Percentiles rank a stretch among this genome's conserved stretches.
These are phyloP conservation scores for Bruguiera hainesii DNA, from an alignment of 441 rosid species.

Conservation along the genomic window DNA sequence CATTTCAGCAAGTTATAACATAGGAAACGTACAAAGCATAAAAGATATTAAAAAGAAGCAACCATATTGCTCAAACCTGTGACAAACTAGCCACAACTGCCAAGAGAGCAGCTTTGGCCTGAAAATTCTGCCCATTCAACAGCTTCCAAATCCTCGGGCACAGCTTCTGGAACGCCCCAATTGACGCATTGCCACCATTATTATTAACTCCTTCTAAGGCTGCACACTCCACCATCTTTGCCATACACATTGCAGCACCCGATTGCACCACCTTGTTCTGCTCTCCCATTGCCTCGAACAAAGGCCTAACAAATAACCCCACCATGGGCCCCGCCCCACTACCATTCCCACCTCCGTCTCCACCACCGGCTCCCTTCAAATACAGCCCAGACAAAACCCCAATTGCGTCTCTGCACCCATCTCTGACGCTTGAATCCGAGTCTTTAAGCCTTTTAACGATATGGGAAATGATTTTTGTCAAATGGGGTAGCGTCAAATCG, in stretches of 20 bases:
- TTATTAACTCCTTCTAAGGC: slow-evolving; percentile 14
- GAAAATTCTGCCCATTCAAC: slow-evolving; percentile 71
- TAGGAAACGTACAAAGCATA: background rate
- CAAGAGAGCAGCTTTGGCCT: slow-evolving; percentile 79
- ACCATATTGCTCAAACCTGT: slow-evolving; percentile 54
- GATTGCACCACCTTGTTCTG: slow-evolving; percentile 90
- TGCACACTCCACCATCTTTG: slow-evolving; percentile 82
- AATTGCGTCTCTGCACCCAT: slow-evolving; percentile 82
- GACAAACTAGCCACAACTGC: slow-evolving; percentile 79
- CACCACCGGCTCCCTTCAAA: slow-evolving; percentile 40
- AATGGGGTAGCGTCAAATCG: slow-evolving; percentile 64
- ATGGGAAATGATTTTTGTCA: slow-evolving; percentile 68
- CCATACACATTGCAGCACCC: slow-evolving; percentile 89
- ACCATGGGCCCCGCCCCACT: slow-evolving; percentile 43
- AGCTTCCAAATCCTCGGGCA: slow-evolving; percentile 89
- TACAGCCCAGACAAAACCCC: slow-evolving; percentile 69
- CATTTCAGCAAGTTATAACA: slow-evolving; percentile 5
- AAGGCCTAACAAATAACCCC: slow-evolving; percentile 75
- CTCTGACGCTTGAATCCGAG: slow-evolving; percentile 84
- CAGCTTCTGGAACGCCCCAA: slow-evolving; percentile 66
- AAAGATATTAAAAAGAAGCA: slow-evolving; percentile 13
- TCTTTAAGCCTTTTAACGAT: slow-evolving; percentile 72
- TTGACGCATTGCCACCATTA: slow-evolving; percentile 37
- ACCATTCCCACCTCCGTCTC: slow-evolving; percentile 38
- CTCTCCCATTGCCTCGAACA: slow-evolving; percentile 96